Base-by-base conservation (phyloP, 352 stramenopile genomes). In the Phytophthora colocasiae region DNA sequence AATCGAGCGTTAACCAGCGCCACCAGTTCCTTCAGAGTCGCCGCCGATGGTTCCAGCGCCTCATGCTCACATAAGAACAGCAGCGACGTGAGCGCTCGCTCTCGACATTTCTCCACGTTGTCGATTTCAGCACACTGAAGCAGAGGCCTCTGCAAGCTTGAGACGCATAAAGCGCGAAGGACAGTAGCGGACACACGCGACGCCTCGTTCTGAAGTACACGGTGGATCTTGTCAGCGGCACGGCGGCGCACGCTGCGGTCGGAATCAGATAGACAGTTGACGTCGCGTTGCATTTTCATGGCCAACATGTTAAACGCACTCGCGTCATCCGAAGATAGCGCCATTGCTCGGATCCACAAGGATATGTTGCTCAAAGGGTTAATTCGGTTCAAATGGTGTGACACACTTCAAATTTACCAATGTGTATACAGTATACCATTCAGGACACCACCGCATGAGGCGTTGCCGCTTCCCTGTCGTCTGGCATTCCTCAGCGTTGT, bases 241-340 rank as follows among this genome's bases (percentile, higher is more conserved):
- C 85, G 85, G 12, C 87, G 87, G 10, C 85, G 85, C 45, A 93
- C 78, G 15, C 65, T 78, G 50, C 87, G 87, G 46, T 94, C 83
- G 3, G 87, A 71, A 47, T 94, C 87, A 14, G 66, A 38, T 27
- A 96, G 61, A 48, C 87, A 96, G 65, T 96, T 96, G 49, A 96
- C 64, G 58, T 96, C 87, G 36, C 82, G 85, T 71, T 94, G 84
- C 44, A 96, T 81, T 67, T 91, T 89, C 83, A 94, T 94, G 19
- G 77, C 47, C 51, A 92, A 69, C 75, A 81, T 80, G 34, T 72
- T 75, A 73, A 82, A 86, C 66, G 78, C 57, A 51, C 66, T 66
- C 57, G 85, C 79, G 27, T 91, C 75, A 27, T 85, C 80, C 15
- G 63, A 19, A 57, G 68, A 80, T 69, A 90, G 77, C 66, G 53